Evolutionary conservation across 2,329 filamentous ascomycete genomes (phyloP), one percentile per base, ranked within the genome.

Genomic region (Hypoxylon sp.): DNA sequence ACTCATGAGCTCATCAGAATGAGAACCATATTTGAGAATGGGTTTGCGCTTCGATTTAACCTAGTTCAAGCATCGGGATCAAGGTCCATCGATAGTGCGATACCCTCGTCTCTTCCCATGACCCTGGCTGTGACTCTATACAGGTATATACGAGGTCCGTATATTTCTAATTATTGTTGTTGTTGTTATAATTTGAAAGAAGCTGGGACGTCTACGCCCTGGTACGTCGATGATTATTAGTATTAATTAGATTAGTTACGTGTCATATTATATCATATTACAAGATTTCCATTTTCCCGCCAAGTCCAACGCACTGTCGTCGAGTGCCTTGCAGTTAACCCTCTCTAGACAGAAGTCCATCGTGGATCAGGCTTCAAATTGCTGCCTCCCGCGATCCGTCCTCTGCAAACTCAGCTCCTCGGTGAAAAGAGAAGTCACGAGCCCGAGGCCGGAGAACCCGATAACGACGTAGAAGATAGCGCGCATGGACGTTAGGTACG

Each of bases 401-500:
- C 38, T 50, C 33, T 69, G 60, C 18, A 69, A 45, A 14, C 48
- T 69, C 8, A 69, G 36, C 28, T 69, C 67, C 42, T 69, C 64
- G 2, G 59, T 69, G 6, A 67, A 50, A 9, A 70, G 42, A 4
- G 68, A 70, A 8, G 56, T 64, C 8, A 69, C 38, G 9, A 70
- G 32, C 1, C 68, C 68, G 12, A 70, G 50, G 9, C 60, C 63
- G 6, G 63, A 61, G 50, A 70, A 70, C 0, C 62, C 68, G 46
- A 69, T 14, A 54, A 69, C 65, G 45, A 64, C 61, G 54, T 64
- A 69, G 51, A 69, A 70, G 14, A 70, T 54, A 30, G 53, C 68
- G 16, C 60, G 66, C 63, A 69, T 65, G 18, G 68, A 38, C 3
- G 53, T 51, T 11, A 65, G 38, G 26, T 70, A 70, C 2, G 55